Base-by-base conservation (phyloP, 192 early-diverging fungal genomes). In the Spinellus fusiger region DNA sequence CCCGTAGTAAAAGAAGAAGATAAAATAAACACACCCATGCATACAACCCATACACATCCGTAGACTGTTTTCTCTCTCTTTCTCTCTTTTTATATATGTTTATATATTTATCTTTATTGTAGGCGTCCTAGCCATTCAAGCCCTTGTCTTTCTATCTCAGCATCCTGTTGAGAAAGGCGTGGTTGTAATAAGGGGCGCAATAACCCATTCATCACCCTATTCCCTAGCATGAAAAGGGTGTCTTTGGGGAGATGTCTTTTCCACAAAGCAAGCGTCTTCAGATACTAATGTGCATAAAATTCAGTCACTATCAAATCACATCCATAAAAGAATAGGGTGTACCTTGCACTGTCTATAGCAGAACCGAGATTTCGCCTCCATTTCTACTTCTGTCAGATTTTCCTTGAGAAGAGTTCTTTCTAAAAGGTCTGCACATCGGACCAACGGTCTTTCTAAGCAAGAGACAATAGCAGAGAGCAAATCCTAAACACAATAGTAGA, bases 331-430 rank as follows among this genome's bases (percentile, higher is more conserved):
- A 22, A 51, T 51, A 5, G 2, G 12, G 3, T 12, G n/a, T 58
- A 59, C 65, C 49, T 70, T 70, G 33, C 51, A 64, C 55, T 61
- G 54, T 25, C 71, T 34, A 59, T 49, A 52, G n/a, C 68, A 46
- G n/a, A 73, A 63, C 1, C 61, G 66, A n/a, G 51, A 40, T 25
- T 66, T 68, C 4, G 56, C 62, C 16, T 65, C 49, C 13, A 28
- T 9, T 4, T 37, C 28, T 3, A 54, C 46, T 3, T 32, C 56
- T 22, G 50, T 29, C 29, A 28, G 32, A 2, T 60, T 48, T 5
- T 10, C 15, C 10, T 50, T 20, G 15, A 57, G 22, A 6, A 34
- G 40, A 5, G 51, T 55, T 13, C 46, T 25, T 29, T 54, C 52
- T 13, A 68, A 23, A 9, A 73, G 18, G 26, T 73, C 56, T 22